These are phyloP conservation scores for Nigrograna mackinnonii DNA, from an alignment of 2,329 filamentous ascomycete species.

Conservation along the genomic window DNA sequence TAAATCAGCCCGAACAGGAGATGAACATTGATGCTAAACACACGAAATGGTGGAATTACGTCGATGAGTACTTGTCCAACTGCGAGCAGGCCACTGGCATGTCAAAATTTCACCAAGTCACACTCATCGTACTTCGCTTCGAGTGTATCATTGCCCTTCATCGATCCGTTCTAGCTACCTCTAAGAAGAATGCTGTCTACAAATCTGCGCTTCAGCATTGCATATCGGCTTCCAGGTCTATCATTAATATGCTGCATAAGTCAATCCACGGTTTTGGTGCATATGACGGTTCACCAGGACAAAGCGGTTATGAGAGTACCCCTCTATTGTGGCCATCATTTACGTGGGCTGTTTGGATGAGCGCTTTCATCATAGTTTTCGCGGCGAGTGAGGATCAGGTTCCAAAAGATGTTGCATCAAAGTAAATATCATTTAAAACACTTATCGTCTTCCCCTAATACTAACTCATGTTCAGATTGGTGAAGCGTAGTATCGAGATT, in stretches of 20 bases:
- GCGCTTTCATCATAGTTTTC: conserved; percentile 23
- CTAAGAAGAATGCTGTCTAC: conserved; percentile 21
- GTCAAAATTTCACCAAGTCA: conserved; percentile 23
- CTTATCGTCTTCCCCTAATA: neutral
- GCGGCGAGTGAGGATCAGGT: conserved; percentile 23
- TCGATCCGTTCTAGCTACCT: conserved; percentile 23
- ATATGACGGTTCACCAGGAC: conserved; percentile 24
- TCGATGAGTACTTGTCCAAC: conserved; percentile 25
- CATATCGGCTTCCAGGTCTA: conserved; percentile 24
- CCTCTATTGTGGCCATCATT: conserved; percentile 29
- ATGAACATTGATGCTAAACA: conserved; percentile 24
- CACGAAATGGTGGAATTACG: conserved; percentile 28
- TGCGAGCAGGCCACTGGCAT: conserved; percentile 14
- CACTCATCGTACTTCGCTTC: conserved; percentile 24
- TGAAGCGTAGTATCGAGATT: conserved; percentile 3
- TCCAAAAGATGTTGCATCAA: conserved; percentile 16
- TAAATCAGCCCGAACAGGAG: conserved; percentile 11
- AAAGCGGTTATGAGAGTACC: conserved; percentile 21
- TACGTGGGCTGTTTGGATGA: conserved; percentile 31
- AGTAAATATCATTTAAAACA: conserved; percentile 5
- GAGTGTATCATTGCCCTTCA: conserved; percentile 25
- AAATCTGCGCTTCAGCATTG: conserved; percentile 25
- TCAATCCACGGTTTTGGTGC: conserved; percentile 23
- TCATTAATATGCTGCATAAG: conserved; percentile 27
- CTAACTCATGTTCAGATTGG: neutral